These are phyloP conservation scores for Lentithecium fluviatile DNA, from an alignment of 495 filamentous ascomycete genomes.

Conservation along the genomic window DNA sequence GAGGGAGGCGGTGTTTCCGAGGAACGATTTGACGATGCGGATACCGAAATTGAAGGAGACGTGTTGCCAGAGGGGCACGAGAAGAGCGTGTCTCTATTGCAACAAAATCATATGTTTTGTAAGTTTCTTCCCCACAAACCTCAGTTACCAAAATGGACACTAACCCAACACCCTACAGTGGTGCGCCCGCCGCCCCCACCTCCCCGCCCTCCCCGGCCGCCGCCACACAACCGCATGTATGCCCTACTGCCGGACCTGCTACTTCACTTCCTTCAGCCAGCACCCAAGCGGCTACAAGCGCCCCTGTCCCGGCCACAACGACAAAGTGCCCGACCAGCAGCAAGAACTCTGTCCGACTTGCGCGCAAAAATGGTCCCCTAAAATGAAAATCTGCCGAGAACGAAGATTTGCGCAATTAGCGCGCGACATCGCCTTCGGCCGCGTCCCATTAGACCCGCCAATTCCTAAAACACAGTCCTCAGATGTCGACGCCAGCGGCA, in stretches of 20 bases:
- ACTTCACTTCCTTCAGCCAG: slow-evolving; percentile 9
- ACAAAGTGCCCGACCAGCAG: not conserved
- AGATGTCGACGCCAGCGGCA: no score
- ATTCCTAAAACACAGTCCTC: no score
- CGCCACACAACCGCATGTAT: slow-evolving; percentile 18
- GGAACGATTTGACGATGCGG: slow-evolving; percentile 12
- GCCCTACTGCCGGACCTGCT: slow-evolving; percentile 26
- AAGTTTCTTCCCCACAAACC: not conserved
- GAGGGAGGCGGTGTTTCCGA: slow-evolving; percentile 29
- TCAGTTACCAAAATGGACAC: not conserved
- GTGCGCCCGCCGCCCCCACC: not conserved
- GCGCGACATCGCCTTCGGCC: slow-evolving; percentile 16
- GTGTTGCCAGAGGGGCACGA: slow-evolving; percentile 16
- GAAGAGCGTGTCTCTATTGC: slow-evolving; percentile 26
- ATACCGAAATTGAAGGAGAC: slow-evolving; percentile 22
- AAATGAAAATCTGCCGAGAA: slow-evolving; percentile 2
- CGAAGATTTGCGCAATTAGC: slow-evolving; percentile 19
- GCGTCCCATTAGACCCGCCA: no score
- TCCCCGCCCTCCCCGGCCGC: slow-evolving; percentile 11
- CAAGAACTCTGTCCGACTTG: slow-evolving; percentile 19
- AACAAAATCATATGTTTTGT: slow-evolving; percentile 33
- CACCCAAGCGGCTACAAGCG: slow-evolving; percentile 7
- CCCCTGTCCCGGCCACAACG: slow-evolving; percentile 13
- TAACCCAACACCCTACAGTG: slow-evolving; percentile 8
- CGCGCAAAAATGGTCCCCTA: not conserved